Percentiles rank a stretch among this genome's conserved stretches.
Evolutionary conservation across 139 green algal genomes (phyloP).

Genomic region (Raphidocelis subcapitata): DNA sequence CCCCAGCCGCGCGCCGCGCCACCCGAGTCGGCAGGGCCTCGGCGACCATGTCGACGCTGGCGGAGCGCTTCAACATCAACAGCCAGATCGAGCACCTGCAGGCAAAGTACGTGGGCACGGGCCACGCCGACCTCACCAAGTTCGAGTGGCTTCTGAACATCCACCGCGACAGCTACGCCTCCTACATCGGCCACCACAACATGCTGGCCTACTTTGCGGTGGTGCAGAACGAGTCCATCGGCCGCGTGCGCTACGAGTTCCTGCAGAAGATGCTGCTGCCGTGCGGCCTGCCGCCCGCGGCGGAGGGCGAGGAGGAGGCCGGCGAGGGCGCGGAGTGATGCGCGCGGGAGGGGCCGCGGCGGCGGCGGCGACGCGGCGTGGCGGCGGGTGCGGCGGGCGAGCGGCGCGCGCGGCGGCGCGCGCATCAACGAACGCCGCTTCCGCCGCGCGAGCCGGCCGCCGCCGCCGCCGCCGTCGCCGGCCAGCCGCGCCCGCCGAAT

Average conservation of each 20-base stretch:
- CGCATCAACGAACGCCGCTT: too few species aligned
- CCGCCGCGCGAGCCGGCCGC: too few species aligned
- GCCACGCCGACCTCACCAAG: conserved; percentile 80
- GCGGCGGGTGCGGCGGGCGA: too few species aligned
- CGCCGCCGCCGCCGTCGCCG: too few species aligned
- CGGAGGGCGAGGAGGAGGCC: conserved; percentile 54
- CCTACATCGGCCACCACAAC: conserved; percentile 89
- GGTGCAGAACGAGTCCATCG: conserved; percentile 96
- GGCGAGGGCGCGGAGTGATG: too few species aligned
- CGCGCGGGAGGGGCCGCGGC: too few species aligned
- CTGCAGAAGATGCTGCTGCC: conserved; percentile 92
- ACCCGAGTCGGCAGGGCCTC: neutral
- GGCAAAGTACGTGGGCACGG: conserved; percentile 95
- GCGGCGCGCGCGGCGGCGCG: too few species aligned
- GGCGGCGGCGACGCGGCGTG: too few species aligned
- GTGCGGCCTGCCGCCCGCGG: conserved; percentile 78
- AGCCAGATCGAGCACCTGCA: conserved; percentile 98
- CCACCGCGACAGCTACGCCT: conserved; percentile 95
- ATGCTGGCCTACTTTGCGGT: conserved; percentile 91
- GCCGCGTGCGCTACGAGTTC: conserved; percentile 87
- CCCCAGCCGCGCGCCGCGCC: too few species aligned
- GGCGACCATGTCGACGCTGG: conserved; percentile 67
- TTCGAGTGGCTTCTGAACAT: conserved; percentile 99
- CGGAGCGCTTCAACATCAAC: conserved; percentile 97
- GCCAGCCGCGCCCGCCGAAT: too few species aligned